Base-by-base conservation (phyloP, 2,329 filamentous ascomycete species). In the Claviceps spartinae region DNA sequence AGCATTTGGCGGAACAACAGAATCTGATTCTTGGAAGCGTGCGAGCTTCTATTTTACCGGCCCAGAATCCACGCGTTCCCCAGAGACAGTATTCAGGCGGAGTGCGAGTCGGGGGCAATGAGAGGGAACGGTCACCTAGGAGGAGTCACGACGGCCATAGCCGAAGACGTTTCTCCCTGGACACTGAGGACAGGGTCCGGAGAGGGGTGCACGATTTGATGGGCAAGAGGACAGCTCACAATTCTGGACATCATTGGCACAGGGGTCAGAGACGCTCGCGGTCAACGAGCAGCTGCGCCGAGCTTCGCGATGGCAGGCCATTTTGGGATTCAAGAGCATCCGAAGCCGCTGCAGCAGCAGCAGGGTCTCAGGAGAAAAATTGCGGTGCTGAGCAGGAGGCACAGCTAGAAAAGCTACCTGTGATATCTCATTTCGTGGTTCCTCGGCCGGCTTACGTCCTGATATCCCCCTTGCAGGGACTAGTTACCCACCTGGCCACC, bases 1-100 rank as follows among this genome's bases (percentile, higher is more conserved):
- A 78, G 45, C 78, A 81, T 54, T 71, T 94, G 5, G 83, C 86
- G 1, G 72, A 74, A 26, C 76, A 83, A 57, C 82, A 83, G 57
- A 81, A 75, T 49, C 64, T 69, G 1, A 69, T 75, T 16, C 68
- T 73, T 47, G 65, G 60, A 0, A 67, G 65, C 38, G 62, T 62
- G 18, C 66, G 66, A 5, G 61, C 63, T 5, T 64, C 64, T 2
- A 66, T 62, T 49, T 47, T 58, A 24, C 62, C 63, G 50, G 57
- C 55, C 3, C 61, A 60, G 9, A 55, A 56, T 14, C 55, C 63
- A 30, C 55, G 55, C 26, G 58, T 58, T n/a, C 59, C 56, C 40
- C 50, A 49, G 34, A 56, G 44, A n/a, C 44, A 54, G 41, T 62
- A 55, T 54, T 34, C 47, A 4, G 60, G 70, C 2, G 70, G 71